Evolutionary conservation across 352 stramenopile species (phyloP).

Genomic region (Phytophthora nicotianae): DNA sequence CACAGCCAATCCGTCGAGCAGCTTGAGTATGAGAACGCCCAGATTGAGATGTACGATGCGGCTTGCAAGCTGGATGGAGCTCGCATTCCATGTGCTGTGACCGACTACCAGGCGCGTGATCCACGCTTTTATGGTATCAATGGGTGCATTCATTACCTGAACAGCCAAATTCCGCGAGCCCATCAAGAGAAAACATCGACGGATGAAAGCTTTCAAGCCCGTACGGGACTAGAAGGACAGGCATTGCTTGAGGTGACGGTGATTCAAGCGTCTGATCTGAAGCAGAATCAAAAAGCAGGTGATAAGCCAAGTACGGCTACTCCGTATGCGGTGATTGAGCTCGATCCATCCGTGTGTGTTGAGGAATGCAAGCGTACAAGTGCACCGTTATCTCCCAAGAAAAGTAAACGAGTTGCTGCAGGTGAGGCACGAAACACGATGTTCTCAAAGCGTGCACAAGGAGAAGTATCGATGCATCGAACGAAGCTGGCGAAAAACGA

Average conservation of each 20-base stretch:
- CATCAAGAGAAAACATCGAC: constrained; percentile 58
- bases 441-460: constrained; percentile 55
- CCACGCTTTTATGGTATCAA: constrained; percentile 85
- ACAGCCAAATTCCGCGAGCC: constrained; percentile 60
- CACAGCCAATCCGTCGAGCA: constrained; percentile 68
- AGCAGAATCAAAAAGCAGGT: constrained; percentile 14
- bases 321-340: constrained; percentile 67
- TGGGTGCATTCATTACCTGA: constrained; percentile 74
- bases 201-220: constrained; percentile 66
- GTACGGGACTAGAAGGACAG: constrained; percentile 57
- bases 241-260: constrained; percentile 67
- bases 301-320: constrained; percentile 38
- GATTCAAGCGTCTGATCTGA: constrained; percentile 41
- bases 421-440: constrained; percentile 46
- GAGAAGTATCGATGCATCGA: constrained; percentile 64
- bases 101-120: constrained; percentile 64
- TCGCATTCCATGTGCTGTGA: constrained; percentile 62
- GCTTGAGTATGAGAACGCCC: constrained; percentile 70
- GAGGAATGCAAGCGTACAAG: constrained; percentile 61
- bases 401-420: constrained; percentile 51
- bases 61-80: constrained; percentile 75
- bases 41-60: constrained; percentile 63
- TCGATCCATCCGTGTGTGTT: constrained; percentile 59
- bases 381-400: constrained; percentile 47
- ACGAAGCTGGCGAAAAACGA: constrained; percentile 64